Evolutionary conservation across 139 green algal genomes (phyloP).

Genomic region (Spirogloea muscicola): DNA sequence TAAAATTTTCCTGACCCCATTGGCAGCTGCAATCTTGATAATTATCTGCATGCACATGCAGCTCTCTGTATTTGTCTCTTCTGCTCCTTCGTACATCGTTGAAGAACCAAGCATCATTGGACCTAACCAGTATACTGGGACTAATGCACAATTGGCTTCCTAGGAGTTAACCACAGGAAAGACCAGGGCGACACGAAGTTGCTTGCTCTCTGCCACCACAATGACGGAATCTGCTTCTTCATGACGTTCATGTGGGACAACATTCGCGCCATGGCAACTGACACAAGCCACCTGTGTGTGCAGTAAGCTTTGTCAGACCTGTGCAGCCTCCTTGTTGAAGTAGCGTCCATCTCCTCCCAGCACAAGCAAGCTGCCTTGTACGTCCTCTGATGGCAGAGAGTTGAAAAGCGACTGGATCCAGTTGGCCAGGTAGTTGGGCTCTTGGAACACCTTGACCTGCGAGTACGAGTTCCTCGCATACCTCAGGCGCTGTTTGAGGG

Average conservation of each 20-base stretch:
- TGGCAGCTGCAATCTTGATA: conserved; percentile 88
- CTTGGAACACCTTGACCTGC: conserved; percentile 73
- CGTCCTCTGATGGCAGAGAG: conserved; percentile 77
- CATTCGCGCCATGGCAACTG: too few species aligned
- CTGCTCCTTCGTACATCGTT: too few species aligned
- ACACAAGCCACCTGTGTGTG: too few species aligned
- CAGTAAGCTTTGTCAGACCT: conserved; percentile 48
- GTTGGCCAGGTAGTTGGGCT: conserved; percentile 96
- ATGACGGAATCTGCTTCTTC: too few species aligned
- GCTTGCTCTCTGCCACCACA: too few species aligned
- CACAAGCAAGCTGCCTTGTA: conserved; percentile 76
- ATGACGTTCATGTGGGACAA: too few species aligned
- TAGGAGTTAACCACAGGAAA: too few species aligned
- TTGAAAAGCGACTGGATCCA: conserved; percentile 93
- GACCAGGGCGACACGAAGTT: too few species aligned
- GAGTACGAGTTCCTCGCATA: neutral
- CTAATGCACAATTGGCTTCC: too few species aligned
- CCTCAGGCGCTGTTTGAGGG: neutral
- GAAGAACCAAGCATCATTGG: too few species aligned
- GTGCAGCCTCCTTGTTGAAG: conserved; percentile 94
- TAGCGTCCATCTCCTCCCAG: conserved; percentile 97
- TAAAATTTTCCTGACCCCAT: conserved; percentile 76
- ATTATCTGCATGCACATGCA: conserved; percentile 37
- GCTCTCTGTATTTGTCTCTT: too few species aligned
- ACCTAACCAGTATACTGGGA: too few species aligned